These are phyloP conservation scores for Nasturtium officinale DNA, from an alignment of 345 rosid species.

Conservation along the genomic window DNA sequence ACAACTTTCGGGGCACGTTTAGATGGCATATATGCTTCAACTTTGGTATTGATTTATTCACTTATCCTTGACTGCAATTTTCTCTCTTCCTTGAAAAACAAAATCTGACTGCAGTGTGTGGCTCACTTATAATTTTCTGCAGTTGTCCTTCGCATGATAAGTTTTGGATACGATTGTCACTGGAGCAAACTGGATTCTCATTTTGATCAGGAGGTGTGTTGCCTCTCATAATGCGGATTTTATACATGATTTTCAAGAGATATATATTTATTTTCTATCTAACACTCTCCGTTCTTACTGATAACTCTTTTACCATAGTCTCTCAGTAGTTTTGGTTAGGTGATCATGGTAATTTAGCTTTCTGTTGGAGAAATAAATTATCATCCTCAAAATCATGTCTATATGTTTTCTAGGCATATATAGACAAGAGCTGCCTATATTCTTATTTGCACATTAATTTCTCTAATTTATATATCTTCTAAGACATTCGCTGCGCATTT, in stretches of 20 bases:
- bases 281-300: not conserved
- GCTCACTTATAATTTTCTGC: slow-evolving; percentile 10
- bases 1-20: slow-evolving; percentile 80
- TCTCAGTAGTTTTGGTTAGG: not conserved
- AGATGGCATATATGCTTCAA: slow-evolving; percentile 99
- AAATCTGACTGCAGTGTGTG: not conserved
- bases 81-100: not conserved
- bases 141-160: slow-evolving; percentile 91
- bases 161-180: slow-evolving; percentile 89
- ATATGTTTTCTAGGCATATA: no score
- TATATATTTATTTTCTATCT: not conserved
- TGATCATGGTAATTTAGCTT: not conserved
- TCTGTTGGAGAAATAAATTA: not conserved
- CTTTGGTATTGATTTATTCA: slow-evolving; percentile 59
- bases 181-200: slow-evolving; percentile 65
- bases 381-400: not conserved
- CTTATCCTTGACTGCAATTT: not conserved
- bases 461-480: no score
- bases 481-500: no score
- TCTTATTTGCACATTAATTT: no score
- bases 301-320: not conserved
- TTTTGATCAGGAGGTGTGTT: slow-evolving; percentile 70
- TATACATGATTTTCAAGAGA: not conserved
- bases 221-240: not conserved
- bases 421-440: not conserved